These are phyloP conservation scores for Coriolopsis trogii DNA, from an alignment of 1,284 basidiomycete species.

Conservation along the genomic window DNA sequence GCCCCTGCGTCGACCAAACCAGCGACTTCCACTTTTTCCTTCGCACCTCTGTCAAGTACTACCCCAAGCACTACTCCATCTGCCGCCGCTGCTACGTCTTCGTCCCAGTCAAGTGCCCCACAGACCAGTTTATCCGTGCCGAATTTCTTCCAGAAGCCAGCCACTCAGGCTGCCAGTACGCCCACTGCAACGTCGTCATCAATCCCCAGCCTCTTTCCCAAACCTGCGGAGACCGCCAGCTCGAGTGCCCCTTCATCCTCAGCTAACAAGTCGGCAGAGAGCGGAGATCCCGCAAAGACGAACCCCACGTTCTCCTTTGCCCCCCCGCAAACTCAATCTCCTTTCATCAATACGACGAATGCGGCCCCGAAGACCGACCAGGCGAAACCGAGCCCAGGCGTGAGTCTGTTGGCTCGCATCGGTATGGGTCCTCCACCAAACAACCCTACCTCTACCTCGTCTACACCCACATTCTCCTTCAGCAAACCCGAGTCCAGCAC, in stretches of 20 bases:
- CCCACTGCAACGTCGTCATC: conserved; percentile 9
- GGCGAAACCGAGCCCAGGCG: conserved; percentile 19
- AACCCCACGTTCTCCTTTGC: conserved; percentile 22
- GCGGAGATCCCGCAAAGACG: conserved; percentile 4
- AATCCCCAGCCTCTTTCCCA: conserved; percentile 30
- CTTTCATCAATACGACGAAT: conserved; percentile 4
- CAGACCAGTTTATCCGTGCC: conserved; percentile 16
- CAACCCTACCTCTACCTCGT: conserved; percentile 2
- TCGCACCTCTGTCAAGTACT: conserved; percentile 19
- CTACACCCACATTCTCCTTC: conserved; percentile 22
- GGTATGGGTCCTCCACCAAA: conserved; percentile 23
- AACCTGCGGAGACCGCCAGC: conserved; percentile 7
- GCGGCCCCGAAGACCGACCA: conserved; percentile 14
- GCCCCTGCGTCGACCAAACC: conserved; percentile 10
- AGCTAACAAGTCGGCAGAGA: not conserved
- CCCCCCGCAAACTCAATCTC: not conserved
- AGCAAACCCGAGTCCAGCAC: conserved; percentile 22
- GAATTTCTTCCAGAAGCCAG: conserved; percentile 26
- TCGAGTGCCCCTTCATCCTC: conserved; percentile 1
- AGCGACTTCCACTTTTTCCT: conserved; percentile 19
- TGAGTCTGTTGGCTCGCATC: conserved; percentile 26
- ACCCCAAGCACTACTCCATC: conserved; percentile 11
- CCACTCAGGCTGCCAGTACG: conserved; percentile 2
- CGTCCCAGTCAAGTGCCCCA: conserved; percentile 16
- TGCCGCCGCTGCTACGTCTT: not conserved